These are phyloP conservation scores for Ilex asprella DNA, from an alignment of 257 asterid genomes.

Conservation along the genomic window DNA sequence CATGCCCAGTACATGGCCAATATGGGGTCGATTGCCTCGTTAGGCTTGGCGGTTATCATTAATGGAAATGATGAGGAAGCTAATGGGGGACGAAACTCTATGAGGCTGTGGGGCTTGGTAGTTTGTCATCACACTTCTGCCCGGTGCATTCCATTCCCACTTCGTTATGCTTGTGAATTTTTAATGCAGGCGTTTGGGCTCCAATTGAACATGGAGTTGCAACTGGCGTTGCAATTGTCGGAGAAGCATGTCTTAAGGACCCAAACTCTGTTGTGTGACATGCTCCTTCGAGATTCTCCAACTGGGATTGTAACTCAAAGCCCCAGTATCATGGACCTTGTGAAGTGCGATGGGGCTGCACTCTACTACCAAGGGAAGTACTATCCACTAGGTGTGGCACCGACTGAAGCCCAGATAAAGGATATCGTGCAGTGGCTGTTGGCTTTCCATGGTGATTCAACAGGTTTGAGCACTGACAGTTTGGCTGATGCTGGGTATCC, in stretches of 20 bases:
- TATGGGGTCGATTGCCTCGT: constrained; percentile 60
- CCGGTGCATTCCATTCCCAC: constrained; percentile 64
- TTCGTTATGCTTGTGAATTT: constrained; percentile 83
- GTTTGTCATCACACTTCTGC: constrained; percentile 83
- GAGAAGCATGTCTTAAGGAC: constrained; percentile 76
- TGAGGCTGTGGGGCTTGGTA: constrained; percentile 91
- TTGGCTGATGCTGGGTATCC: constrained; percentile 80
- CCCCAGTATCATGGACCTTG: constrained; percentile 81
- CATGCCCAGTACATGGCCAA: constrained; percentile 64
- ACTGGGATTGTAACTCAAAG: constrained; percentile 67
- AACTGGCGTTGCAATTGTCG: constrained; percentile 55
- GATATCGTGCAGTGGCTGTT: constrained; percentile 66
- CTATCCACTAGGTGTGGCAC: constrained; percentile 62
- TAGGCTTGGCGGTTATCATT: constrained; percentile 46
- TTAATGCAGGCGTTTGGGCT: constrained; percentile 88
- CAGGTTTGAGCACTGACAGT: constrained; percentile 85
- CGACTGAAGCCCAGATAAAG: constrained; percentile 63
- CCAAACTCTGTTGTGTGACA: constrained; percentile 80
- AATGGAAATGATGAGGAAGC: constrained; percentile 55
- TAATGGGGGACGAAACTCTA: constrained; percentile 45
- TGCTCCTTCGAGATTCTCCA: constrained; percentile 78
- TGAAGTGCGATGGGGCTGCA: constrained; percentile 84
- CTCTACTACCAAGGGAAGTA: constrained; percentile 59
- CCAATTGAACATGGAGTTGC: constrained; percentile 80
- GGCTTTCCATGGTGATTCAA: constrained; percentile 59